Evolutionary conservation across 2,329 filamentous ascomycete species (phyloP).

Genomic region (Aspergillus sp.): DNA sequence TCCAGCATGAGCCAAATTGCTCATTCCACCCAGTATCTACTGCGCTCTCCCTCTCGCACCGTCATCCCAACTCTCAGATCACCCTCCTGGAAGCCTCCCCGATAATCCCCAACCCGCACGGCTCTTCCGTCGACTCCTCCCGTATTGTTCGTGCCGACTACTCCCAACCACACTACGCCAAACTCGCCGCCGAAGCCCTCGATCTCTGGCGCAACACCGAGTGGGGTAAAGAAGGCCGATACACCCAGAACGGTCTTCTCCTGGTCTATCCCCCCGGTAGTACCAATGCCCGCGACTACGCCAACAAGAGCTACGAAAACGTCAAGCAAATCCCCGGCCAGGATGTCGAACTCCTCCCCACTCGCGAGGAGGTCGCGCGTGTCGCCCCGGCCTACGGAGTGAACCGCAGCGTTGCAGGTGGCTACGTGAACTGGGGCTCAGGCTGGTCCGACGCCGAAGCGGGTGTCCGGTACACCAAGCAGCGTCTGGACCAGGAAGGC

Average conservation of each 20-base stretch:
- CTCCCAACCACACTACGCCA: conserved; percentile 73
- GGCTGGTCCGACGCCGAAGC: conserved; percentile 50
- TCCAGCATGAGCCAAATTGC: neutral
- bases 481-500: conserved; percentile 38
- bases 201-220: conserved; percentile 61
- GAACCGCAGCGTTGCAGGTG: conserved; percentile 39
- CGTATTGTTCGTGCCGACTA: conserved; percentile 76
- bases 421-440: conserved; percentile 51
- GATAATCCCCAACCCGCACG: conserved; percentile 59
- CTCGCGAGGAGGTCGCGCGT: conserved; percentile 36
- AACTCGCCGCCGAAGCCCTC: conserved; percentile 71
- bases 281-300: conserved; percentile 37
- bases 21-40: conserved; percentile 53
- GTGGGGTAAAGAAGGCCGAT: conserved; percentile 48
- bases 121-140: conserved; percentile 61
- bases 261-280: conserved; percentile 41
- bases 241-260: conserved; percentile 47
- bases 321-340: conserved; percentile 39
- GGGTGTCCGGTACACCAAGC: conserved; percentile 42
- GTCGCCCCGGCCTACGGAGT: conserved; percentile 40
- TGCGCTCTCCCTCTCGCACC: conserved; percentile 69
- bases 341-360: conserved; percentile 37
- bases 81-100: conserved; percentile 60
- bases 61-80: conserved; percentile 54
- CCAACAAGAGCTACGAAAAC: conserved; percentile 44